Conservation (phyloP, 1,284 basidiomycete species). For the Microbotryum saponariae region DNA sequence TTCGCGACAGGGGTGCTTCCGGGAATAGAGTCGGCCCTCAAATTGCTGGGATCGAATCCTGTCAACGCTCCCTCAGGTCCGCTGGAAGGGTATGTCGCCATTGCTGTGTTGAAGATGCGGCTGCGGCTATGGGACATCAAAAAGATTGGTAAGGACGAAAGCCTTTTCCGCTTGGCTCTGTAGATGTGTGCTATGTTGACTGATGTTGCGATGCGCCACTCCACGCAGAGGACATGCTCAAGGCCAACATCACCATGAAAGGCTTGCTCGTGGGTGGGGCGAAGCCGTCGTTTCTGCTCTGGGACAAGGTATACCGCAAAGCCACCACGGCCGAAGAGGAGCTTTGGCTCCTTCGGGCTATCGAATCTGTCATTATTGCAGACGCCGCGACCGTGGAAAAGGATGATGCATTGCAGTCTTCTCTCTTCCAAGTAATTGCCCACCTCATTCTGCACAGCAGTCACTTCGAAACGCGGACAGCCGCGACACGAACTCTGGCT, state of each 20-base stretch:
- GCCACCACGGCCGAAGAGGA: conserved; percentile 59
- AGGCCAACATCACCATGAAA: conserved; percentile 39
- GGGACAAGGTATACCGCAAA: conserved; percentile 78
- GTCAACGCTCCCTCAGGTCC: conserved; percentile 56
- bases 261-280: conserved; percentile 42
- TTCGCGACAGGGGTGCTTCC: conserved; percentile 54
- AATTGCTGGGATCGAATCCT: conserved; percentile 55
- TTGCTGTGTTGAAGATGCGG: conserved; percentile 61
- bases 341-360: conserved; percentile 66
- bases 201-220: background rate
- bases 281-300: conserved; percentile 77
- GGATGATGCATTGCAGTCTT: conserved; percentile 54
- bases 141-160: conserved; percentile 19
- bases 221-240: conserved; percentile 22
- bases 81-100: conserved; percentile 72
- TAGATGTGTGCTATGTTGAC: background rate
- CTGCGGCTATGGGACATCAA: conserved; percentile 37
- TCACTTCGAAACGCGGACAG: conserved; percentile 51
- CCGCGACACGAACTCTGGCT: conserved; percentile 39
- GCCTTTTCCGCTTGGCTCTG: background rate
- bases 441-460: conserved; percentile 58
- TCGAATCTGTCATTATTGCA: conserved; percentile 50
- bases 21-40: conserved; percentile 61
- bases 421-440: conserved; percentile 56
- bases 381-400: conserved; percentile 53